Percentiles rank a stretch among this genome's conserved stretches.
phyloP scores from a whole-genome alignment of 1,284 basidiomycete genomes.

The Fistulina hepatica region DNA sequence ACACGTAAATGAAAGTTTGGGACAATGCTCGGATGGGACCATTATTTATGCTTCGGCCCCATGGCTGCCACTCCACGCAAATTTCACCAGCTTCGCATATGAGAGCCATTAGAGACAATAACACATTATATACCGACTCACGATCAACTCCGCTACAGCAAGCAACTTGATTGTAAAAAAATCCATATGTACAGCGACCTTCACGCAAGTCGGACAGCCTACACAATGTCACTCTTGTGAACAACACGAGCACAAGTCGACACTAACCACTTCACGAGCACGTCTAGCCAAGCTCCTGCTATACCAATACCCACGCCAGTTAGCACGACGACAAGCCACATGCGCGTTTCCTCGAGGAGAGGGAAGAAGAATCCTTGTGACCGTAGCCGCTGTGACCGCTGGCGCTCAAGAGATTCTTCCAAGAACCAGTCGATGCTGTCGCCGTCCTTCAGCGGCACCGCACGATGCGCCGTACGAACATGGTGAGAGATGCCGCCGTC shows the following conservation, averaged over 20 bases:
- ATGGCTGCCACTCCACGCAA: conserved; percentile 63
- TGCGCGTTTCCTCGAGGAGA: conserved; percentile 44
- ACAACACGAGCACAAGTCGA: conserved; percentile 5
- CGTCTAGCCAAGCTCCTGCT: conserved; percentile 63
- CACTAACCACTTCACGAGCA: conserved; percentile 61
- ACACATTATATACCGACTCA: conserved; percentile 32
- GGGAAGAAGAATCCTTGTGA: conserved; percentile 43
- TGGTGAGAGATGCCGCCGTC: too few relatives aligned
- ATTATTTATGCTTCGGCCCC: too few relatives aligned
- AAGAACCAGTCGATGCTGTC: conserved; percentile 61
- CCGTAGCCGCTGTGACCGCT: conserved; percentile 39
- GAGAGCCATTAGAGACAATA: too few relatives aligned
- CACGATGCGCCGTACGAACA: conserved; percentile 14
- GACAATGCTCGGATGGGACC: too few relatives aligned
- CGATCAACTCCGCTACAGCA: conserved; percentile 69
- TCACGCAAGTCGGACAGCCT: conserved; percentile 64
- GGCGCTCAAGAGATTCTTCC: conserved; percentile 55
- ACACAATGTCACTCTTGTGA: neutral
- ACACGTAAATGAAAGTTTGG: conserved; percentile 53
- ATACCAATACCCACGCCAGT: conserved; percentile 62
- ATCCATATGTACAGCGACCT: conserved; percentile 58
- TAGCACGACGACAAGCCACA: conserved; percentile 59
- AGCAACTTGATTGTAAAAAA: conserved; percentile 63
- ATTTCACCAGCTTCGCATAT: conserved; percentile 46
- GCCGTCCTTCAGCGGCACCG: conserved; percentile 30